Percentiles rank a stretch among this genome's conserved stretches.
Conservation (phyloP, 1,284 basidiomycete genomes). For the Rhodotorula sp. region DNA sequence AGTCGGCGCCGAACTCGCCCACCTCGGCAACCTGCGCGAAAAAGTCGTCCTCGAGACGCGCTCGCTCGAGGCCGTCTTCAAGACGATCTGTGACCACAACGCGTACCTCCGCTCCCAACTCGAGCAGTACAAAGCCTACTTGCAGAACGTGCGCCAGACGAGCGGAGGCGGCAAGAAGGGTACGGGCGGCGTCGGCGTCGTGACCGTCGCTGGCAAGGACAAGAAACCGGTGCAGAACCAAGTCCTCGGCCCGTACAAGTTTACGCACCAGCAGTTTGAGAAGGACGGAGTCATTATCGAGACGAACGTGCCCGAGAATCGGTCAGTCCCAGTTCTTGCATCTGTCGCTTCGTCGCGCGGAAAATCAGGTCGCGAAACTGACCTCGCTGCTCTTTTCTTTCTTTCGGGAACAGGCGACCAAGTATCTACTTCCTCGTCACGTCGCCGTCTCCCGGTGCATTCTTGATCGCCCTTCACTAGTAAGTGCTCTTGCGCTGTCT, state of each 20-base stretch:
- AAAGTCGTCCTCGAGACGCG: slow-evolving; percentile 92
- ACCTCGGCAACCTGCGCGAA: slow-evolving; percentile 92
- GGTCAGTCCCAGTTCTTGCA: too few relatives aligned
- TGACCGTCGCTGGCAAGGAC: slow-evolving; percentile 95
- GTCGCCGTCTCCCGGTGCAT: slow-evolving; percentile 95
- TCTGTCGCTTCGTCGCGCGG: too few relatives aligned
- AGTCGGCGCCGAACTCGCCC: slow-evolving; percentile 88
- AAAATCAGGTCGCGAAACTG: too few relatives aligned
- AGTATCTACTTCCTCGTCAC: slow-evolving; percentile 97
- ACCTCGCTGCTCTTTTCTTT: too few relatives aligned
- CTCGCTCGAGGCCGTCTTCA: slow-evolving; percentile 92
- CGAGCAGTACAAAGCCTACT: slow-evolving; percentile 99
- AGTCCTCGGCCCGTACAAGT: slow-evolving; percentile 89
- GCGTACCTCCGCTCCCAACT: slow-evolving; percentile 93
- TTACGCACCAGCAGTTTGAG: slow-evolving; percentile 96
- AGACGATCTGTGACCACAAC: slow-evolving; percentile 99
- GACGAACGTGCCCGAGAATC: slow-evolving; percentile 96
- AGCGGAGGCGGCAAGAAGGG: slow-evolving; percentile 50
- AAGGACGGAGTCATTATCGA: slow-evolving; percentile 99
- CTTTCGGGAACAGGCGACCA: slow-evolving; percentile 72
- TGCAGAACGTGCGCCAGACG: slow-evolving; percentile 93
- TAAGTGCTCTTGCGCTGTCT: slow-evolving; percentile 1
- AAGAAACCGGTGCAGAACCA: slow-evolving; percentile 65
- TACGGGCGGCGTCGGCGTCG: slow-evolving; percentile 85
- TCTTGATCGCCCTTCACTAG: slow-evolving; percentile 97